These are phyloP conservation scores for Phytophthora colocasiae DNA, from an alignment of 352 stramenopile species.

Conservation along the genomic window DNA sequence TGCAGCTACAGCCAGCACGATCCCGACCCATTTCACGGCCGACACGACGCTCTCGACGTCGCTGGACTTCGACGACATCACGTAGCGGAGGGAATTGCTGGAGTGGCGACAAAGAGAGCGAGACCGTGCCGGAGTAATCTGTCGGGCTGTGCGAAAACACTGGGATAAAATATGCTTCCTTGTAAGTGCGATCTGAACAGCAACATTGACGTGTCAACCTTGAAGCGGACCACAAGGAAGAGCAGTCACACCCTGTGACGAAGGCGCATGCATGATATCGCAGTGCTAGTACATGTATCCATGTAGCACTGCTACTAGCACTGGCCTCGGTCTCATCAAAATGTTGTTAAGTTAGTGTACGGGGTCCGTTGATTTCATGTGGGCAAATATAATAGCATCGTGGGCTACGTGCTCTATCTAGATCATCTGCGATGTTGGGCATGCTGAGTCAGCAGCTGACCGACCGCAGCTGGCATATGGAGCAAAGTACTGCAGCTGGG, in stretches of 20 bases:
- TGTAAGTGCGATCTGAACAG: conserved; percentile 19
- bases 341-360: background rate
- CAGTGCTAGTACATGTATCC: too few species aligned
- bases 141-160: background rate
- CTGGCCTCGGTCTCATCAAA: too few species aligned
- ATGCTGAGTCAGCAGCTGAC: too few species aligned
- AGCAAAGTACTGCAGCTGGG: too few species aligned
- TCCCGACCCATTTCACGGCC: conserved; percentile 47
- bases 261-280: background rate
- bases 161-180: conserved; percentile 1
- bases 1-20: conserved; percentile 40
- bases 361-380: too few species aligned
- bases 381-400: too few species aligned
- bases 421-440: too few species aligned
- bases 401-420: too few species aligned
- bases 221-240: background rate
- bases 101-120: conserved; percentile 10
- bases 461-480: too few species aligned
- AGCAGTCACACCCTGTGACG: background rate
- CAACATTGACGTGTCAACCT: conserved; percentile 11
- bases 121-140: conserved; percentile 7
- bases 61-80: conserved; percentile 29
- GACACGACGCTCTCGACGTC: conserved; percentile 45
- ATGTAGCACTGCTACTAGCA: too few species aligned
- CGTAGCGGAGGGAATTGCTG: conserved; percentile 6